Evolutionary conservation across 192 early-diverging fungal genomes (phyloP).

Genomic region (Podila horticola): DNA sequence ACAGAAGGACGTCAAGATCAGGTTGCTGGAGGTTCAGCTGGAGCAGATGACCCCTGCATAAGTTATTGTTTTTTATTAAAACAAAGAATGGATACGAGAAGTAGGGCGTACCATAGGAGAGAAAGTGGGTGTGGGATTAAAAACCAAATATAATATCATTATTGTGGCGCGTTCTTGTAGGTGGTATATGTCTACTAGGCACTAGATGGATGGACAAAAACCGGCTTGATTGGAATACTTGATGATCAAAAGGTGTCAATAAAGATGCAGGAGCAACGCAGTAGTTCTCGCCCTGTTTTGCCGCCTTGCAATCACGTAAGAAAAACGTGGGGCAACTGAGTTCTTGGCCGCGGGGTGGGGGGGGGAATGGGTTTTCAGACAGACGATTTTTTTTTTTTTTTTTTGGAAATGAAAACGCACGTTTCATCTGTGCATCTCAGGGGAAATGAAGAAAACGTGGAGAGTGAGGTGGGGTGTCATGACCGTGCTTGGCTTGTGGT

Average conservation of each 20-base stretch:
- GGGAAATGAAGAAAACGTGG: slow-evolving; percentile 2
- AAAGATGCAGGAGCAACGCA: neutral
- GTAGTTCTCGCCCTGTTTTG: neutral
- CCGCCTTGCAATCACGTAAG: neutral
- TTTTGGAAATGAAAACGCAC: neutral
- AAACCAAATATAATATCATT: neutral
- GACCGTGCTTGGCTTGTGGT: no score
- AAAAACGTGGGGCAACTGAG: no score
- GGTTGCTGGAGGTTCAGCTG: slow-evolving; percentile 82
- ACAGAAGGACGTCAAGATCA: slow-evolving; percentile 79
- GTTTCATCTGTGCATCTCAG: neutral
- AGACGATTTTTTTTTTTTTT: no score
- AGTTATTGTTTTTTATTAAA: neutral
- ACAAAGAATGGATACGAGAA: no score
- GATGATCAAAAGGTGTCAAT: neutral
- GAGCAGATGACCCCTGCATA: slow-evolving; percentile 60
- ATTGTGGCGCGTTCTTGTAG: neutral
- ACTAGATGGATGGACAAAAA: neutral
- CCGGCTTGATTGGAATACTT: neutral
- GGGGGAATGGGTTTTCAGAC: no score
- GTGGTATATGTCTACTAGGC: no score
- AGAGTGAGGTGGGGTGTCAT: neutral
- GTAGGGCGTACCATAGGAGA: neutral
- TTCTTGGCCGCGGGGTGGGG: no score
- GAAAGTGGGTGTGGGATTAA: neutral